Evolutionary conservation across 2,329 filamentous ascomycete genomes (phyloP).

Genomic region (Alternaria postmessia): DNA sequence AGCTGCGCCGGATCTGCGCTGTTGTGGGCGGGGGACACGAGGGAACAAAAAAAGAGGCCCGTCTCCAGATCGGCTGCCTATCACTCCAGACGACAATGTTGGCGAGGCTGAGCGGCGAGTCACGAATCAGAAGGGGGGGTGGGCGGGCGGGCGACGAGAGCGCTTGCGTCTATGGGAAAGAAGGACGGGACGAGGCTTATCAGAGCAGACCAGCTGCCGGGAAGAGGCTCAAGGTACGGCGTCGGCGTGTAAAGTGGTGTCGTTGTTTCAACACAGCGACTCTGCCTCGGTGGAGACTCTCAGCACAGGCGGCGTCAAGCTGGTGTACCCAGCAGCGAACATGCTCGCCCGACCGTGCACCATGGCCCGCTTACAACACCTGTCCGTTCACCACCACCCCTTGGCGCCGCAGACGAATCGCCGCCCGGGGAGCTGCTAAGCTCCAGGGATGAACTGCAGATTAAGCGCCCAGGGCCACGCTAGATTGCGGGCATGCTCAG

Average conservation of each 20-base stretch:
- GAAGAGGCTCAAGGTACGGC: constrained; percentile 18
- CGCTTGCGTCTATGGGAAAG: constrained; percentile 21
- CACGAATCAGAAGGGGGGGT: constrained; percentile 33
- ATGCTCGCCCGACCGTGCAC: constrained; percentile 10
- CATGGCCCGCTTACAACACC: constrained; percentile 19
- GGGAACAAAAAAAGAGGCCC: neutral
- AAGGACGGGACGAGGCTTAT: constrained; percentile 24
- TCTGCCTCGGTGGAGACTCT: constrained; percentile 20
- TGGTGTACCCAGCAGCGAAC: constrained; percentile 17
- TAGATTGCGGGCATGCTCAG: constrained; percentile 15
- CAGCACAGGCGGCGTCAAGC: constrained; percentile 17
- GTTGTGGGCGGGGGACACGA: neutral
- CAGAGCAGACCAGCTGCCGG: constrained; percentile 35
- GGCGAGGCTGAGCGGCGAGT: constrained; percentile 33
- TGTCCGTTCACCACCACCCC: constrained; percentile 19
- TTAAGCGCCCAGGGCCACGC: constrained; percentile 25
- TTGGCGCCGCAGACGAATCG: constrained; percentile 21
- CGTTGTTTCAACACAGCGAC: constrained; percentile 29
- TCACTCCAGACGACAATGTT: constrained; percentile 13
- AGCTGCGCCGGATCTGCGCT: constrained; percentile 27
- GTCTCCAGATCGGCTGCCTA: constrained; percentile 10
- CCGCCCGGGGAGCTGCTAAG: constrained; percentile 2
- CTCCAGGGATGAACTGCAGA: constrained; percentile 18
- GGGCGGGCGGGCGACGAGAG: constrained; percentile 27
- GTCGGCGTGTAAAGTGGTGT: constrained; percentile 7